Percentiles rank a stretch among this genome's conserved stretches.
phyloP scores from a whole-genome alignment of 495 filamentous ascomycete genomes.

The Podospora australis region DNA sequence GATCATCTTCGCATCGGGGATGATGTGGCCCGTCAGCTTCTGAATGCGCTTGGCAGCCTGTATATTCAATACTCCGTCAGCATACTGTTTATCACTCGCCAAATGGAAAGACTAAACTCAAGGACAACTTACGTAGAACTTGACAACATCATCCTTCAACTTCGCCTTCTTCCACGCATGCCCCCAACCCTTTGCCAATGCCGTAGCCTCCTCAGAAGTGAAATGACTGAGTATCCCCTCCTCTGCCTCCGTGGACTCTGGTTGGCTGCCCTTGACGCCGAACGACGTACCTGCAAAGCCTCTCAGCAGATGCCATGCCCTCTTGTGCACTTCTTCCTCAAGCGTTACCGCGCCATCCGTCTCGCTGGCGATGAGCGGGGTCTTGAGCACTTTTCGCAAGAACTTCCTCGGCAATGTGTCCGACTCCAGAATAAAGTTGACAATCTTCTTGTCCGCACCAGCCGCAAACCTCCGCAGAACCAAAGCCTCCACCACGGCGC shows the following conservation, averaged over 20 bases:
- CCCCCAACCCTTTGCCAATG: conserved; percentile 33
- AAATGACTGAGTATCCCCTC: conserved; percentile 4
- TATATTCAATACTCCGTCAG: background rate
- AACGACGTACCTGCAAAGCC: too few species aligned
- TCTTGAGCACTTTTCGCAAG: conserved; percentile 7
- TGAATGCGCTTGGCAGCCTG: conserved; percentile 72
- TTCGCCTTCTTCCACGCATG: conserved; percentile 47
- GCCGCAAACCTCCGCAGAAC: conserved; percentile 38
- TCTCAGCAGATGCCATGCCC: too few species aligned
- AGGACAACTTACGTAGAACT: conserved; percentile 59
- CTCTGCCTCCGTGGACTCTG: background rate
- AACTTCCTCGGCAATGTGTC: conserved; percentile 6
- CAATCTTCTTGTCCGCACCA: conserved; percentile 15
- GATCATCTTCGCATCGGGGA: conserved; percentile 61
- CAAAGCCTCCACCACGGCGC: conserved; percentile 56
- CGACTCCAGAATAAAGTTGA: conserved; percentile 4
- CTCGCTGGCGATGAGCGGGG: conserved; percentile 8
- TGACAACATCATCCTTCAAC: conserved; percentile 52
- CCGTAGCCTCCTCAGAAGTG: conserved; percentile 21
- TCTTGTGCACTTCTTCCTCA: conserved; percentile 9
- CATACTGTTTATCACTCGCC: background rate
- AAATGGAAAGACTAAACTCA: background rate
- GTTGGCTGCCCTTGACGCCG: too few species aligned
- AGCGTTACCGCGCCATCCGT: conserved; percentile 23
- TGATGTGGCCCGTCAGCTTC: conserved; percentile 65